Evolutionary conservation across 805 yeast genomes (phyloP), one percentile per base, ranked within the genome.

Genomic region (Pichia manshurica): DNA sequence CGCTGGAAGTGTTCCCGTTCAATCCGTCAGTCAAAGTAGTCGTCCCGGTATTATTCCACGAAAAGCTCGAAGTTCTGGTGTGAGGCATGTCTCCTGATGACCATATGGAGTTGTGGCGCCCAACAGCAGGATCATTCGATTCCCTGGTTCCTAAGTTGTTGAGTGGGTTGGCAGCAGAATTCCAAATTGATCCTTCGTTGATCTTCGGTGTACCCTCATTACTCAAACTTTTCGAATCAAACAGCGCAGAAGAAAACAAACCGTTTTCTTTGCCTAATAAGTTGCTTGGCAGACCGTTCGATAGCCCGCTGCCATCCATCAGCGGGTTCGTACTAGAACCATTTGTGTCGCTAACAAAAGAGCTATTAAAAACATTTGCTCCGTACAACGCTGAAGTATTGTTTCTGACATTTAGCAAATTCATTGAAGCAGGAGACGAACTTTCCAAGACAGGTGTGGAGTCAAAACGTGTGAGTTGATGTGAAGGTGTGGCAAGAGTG

Each of bases 51-150:
- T 20, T 31, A 36, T n/a, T 38, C 51, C 49, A 46, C 16, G 44
- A 25, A 21, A 25, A 3, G 33, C 39, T 48, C 5, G 43, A 9
- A 8, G 34, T 37, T 9, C 32, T 29, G 1, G 13, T 10, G 16
- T 21, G 36, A 12, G 40, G 8, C 10, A n/a, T 7, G 25, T 31
- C 29, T 16, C 48, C 33, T 9, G 54, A 37, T 4, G 61, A 58
- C 61, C 64, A 57, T 16, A 57, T 54, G 12, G 63, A 56, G 44
- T 49, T 51, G 25, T 51, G 53, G 35, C 56, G 49, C 32, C 52
- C 49, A 23, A 44, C 39, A 25, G 56, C n/a, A 10, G 37, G 31
- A 9, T 33, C 17, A 6, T n/a, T 16, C 19, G 15, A 5, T 7
- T 39, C 29, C 16, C n/a, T 7, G 15, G 16, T 37, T 7, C 23